Base-by-base conservation (phyloP, 176 grass and related monocot genomes). In the Aegilops tauschii region DNA sequence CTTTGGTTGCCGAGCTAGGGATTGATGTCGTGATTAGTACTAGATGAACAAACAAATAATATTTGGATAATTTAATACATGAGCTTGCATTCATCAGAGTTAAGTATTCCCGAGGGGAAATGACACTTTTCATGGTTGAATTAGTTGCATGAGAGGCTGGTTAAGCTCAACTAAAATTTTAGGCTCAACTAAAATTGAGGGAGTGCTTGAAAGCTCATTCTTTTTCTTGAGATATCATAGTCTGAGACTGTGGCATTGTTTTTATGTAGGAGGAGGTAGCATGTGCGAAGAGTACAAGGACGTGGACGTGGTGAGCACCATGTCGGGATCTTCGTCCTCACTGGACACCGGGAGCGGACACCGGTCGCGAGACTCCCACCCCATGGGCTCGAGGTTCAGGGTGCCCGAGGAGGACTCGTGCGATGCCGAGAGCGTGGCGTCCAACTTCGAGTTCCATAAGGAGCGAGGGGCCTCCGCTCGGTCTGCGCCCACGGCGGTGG, bases 401-500 rank as follows among this genome's bases (percentile, higher is more conserved):
- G 81, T 88, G n/a, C 90, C 83, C 1, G 89, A 94, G 44, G 89
- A 99, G 80, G 97, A 99, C 77, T 96, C 94, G 0, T 94, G 85
- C 12, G 97, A 99, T 49, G 94, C 92, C 0, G 97, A 97, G 88
- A 99, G 92, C 2, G 82, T 91, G 16, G 91, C 92, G 0, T 94
- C 94, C 30, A 96, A 94, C 76, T 99, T 99, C 6, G 97, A 99
- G 83, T 99, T 99, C 69, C 94, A 93, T 37, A 99, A 93, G 76
- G 97, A 97, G 77, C 86, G 84, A 12, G 85, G 85, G 6, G 66
- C 42, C 25, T 29, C 78, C 0, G 82, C 86, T 17, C 85, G 88
- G 16, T 85, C 89, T 0, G 77, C 23, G 6, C 76, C 86, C 1
- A 25, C 92, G 0, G 68, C 85, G 36, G 65, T 82, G 0, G 87